phyloP scores from a whole-genome alignment of 2,329 filamentous ascomycete genomes.

The Coccinonectria pachysandricola region DNA sequence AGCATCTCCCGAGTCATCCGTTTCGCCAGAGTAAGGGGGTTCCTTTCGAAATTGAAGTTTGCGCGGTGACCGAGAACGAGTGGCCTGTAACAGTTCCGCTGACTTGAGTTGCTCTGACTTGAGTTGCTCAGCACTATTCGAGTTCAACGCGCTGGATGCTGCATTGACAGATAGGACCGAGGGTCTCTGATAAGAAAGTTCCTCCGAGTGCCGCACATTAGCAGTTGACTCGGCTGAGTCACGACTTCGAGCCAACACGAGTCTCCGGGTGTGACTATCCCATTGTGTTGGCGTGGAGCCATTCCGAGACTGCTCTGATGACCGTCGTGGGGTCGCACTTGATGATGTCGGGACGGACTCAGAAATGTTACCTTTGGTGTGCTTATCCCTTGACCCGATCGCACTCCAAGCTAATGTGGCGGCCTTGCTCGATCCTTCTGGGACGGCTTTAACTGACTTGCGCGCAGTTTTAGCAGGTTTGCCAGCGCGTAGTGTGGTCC shows the following conservation, averaged over 20 bases:
- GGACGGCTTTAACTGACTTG: conserved; percentile 30
- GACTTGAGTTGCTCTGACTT: conserved; percentile 13
- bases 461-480: conserved; percentile 29
- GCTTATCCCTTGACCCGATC: conserved; percentile 30
- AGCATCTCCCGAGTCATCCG: conserved; percentile 14
- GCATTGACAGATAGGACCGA: conserved; percentile 44
- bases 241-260: conserved; percentile 31
- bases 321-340: conserved; percentile 13
- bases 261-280: conserved; percentile 45
- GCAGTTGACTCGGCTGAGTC: conserved; percentile 21
- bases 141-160: conserved; percentile 43
- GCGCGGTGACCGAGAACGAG: too few species aligned
- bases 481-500: conserved; percentile 47
- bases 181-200: conserved; percentile 27
- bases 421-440: conserved; percentile 51
- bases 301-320: conserved; percentile 24
- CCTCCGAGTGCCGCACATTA: conserved; percentile 28
- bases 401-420: conserved; percentile 53
- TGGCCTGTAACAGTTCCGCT: too few species aligned
- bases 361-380: conserved; percentile 15
- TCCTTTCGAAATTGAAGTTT: conserved; percentile 11
- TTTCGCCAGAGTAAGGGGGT: conserved; percentile 4
- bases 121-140: conserved; percentile 19
- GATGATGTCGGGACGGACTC: conserved; percentile 13
- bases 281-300: conserved; percentile 31